These are phyloP conservation scores for Parastagonospora avenae DNA, from an alignment of 2,329 filamentous ascomycete species.

Conservation along the genomic window DNA sequence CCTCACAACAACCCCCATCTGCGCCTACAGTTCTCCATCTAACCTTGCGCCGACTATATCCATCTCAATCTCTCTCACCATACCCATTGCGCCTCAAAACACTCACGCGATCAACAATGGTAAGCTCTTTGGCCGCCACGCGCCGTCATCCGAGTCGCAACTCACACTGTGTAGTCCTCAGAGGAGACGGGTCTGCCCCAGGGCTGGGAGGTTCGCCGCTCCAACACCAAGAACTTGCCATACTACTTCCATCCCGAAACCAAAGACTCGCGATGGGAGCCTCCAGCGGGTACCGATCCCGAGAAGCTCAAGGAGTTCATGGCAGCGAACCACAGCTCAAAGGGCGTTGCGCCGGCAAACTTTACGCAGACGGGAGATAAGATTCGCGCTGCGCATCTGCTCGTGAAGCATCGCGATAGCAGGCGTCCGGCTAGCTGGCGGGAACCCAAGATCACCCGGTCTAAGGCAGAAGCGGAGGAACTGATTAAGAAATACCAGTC, in stretches of 20 bases:
- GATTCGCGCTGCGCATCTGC: conserved; percentile 89
- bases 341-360: conserved; percentile 50
- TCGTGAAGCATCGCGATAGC: conserved; percentile 91
- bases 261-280: conserved; percentile 94
- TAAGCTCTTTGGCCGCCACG: conserved; percentile 21
- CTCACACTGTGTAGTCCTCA: conserved; percentile 37
- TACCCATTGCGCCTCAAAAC: background rate
- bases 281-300: conserved; percentile 83
- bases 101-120: conserved; percentile 25
- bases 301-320: conserved; percentile 95
- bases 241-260: conserved; percentile 95
- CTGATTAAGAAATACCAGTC: conserved; percentile 78
- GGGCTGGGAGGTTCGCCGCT: conserved; percentile 95
- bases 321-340: conserved; percentile 79
- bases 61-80: background rate
- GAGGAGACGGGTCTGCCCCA: conserved; percentile 69
- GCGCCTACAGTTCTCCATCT: conserved; percentile 3
- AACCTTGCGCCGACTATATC: conserved; percentile 3
- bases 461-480: conserved; percentile 81
- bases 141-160: conserved; percentile 8
- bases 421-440: conserved; percentile 92
- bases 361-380: conserved; percentile 64
- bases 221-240: conserved; percentile 96
- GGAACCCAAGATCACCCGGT: conserved; percentile 84
- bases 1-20: conserved; percentile 15